Conservation (phyloP, 345 rosid species). For the Citrus australasica region DNA sequence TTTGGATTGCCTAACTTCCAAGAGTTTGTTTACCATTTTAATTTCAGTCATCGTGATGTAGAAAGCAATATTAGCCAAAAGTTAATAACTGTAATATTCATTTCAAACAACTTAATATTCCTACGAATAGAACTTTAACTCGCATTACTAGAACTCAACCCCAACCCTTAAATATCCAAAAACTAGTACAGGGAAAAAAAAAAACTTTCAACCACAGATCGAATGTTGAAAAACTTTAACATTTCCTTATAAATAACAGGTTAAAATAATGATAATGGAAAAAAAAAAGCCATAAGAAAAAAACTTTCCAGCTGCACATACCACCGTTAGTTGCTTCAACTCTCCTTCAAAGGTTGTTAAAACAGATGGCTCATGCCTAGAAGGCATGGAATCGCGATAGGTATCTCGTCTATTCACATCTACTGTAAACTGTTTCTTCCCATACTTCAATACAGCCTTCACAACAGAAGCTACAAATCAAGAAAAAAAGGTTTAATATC, state of each 20-base stretch:
- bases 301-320: slow-evolving; percentile 27
- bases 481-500: slow-evolving; percentile 15
- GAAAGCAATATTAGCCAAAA: background rate
- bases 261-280: background rate
- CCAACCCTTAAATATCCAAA: background rate
- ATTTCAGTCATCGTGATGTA: background rate
- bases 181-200: background rate
- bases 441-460: slow-evolving; percentile 77
- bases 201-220: background rate
- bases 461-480: slow-evolving; percentile 78
- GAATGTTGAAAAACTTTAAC: background rate
- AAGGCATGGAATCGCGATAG: slow-evolving; percentile 45
- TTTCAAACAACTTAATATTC: background rate
- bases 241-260: background rate
- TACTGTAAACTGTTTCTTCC: slow-evolving; percentile 65
- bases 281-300: background rate
- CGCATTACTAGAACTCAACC: background rate
- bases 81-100: background rate
- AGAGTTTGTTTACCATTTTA: background rate
- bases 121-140: background rate
- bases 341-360: slow-evolving; percentile 56
- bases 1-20: background rate
- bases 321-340: slow-evolving; percentile 69
- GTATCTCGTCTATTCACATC: slow-evolving; percentile 83
- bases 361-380: slow-evolving; percentile 37